These are phyloP conservation scores for Thalassiosira livingstoniorum DNA, from an alignment of 352 stramenopile genomes.

Conservation along the genomic window DNA sequence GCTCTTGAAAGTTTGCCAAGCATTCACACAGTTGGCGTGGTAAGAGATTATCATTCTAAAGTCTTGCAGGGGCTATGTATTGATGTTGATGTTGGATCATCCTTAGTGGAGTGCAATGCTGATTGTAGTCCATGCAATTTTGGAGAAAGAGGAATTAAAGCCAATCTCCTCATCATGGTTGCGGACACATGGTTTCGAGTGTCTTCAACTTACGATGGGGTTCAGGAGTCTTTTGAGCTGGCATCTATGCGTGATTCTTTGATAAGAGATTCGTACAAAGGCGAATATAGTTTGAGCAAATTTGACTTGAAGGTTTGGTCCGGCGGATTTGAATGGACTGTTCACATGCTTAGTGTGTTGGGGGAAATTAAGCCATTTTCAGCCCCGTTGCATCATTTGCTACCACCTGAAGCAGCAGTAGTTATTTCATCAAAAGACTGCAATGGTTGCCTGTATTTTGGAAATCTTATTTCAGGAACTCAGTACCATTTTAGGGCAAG, in stretches of 20 bases:
- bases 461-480: slow-evolving; percentile 76
- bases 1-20: slow-evolving; percentile 88
- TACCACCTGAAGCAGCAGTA: slow-evolving; percentile 67
- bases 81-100: slow-evolving; percentile 53
- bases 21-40: slow-evolving; percentile 86
- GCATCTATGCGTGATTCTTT: slow-evolving; percentile 72
- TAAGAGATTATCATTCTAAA: slow-evolving; percentile 42
- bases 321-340: slow-evolving; percentile 84
- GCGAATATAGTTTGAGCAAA: slow-evolving; percentile 44
- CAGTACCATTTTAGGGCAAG: slow-evolving; percentile 88
- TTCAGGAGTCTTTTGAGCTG: slow-evolving; percentile 72
- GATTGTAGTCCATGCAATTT: slow-evolving; percentile 66
- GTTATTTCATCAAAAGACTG: slow-evolving; percentile 78
- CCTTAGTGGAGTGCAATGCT: slow-evolving; percentile 52
- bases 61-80: slow-evolving; percentile 48
- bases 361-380: slow-evolving; percentile 61
- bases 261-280: slow-evolving; percentile 69
- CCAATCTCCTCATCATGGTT: slow-evolving; percentile 72
- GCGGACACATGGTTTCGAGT: slow-evolving; percentile 76
- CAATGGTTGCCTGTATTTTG: slow-evolving; percentile 79
- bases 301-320: slow-evolving; percentile 74
- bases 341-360: slow-evolving; percentile 71
- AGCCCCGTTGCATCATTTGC: slow-evolving; percentile 74
- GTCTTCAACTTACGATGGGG: slow-evolving; percentile 65
- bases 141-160: slow-evolving; percentile 56